Evolutionary conservation across 2,329 filamentous ascomycete genomes (phyloP), one percentile per base, ranked within the genome.

Genomic region (Mariannaea sp.): DNA sequence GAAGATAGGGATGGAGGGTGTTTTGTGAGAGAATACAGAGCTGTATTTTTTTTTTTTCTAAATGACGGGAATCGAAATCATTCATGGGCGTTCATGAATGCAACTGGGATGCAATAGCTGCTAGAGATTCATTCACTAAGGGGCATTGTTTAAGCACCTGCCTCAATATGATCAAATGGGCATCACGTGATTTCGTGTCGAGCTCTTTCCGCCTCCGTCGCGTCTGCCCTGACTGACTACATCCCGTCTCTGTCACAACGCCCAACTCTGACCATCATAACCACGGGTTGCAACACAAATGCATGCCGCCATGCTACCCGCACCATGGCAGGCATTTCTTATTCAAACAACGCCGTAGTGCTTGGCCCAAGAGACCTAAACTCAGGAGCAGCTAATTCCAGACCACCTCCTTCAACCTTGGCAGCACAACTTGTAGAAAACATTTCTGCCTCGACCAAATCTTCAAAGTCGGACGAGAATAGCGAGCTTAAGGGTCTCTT

Each of bases 361-460:
- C 45, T 55, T 27, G 62, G 61, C 19, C 50, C 59, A 24, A 49
- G 55, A 49, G 58, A 55, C 41, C 39, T 55, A 40, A 59, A 51
- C 41, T 58, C 54, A 40, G 61, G 57, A 17, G 36, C 53, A 24
- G 52, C 58, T 26, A 55, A 60, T 10, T 44, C 52, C 14, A 65
- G 60, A 8, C 75, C 77, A 39, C 84, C 85, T 32, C 88, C 91
- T 10, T 96, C 92, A 13, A 95, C 92, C 8, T 80, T 96, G 65
- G 91, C 92, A 46, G 90, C 90, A 10, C 90, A 95, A 71, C 85
- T 97, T 52, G 90, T 94, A 59, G 87, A 90, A 68, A 90, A 90
- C 69, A 85, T 92, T 57, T 84, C 88, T 36, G 82, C 87, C 17
- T 82, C 83, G 43, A 79, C 81, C 45, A 81, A 79, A 57, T 83